Conservation (phyloP, 2,329 filamentous ascomycete species). For the Paecilomyces variotii region DNA sequence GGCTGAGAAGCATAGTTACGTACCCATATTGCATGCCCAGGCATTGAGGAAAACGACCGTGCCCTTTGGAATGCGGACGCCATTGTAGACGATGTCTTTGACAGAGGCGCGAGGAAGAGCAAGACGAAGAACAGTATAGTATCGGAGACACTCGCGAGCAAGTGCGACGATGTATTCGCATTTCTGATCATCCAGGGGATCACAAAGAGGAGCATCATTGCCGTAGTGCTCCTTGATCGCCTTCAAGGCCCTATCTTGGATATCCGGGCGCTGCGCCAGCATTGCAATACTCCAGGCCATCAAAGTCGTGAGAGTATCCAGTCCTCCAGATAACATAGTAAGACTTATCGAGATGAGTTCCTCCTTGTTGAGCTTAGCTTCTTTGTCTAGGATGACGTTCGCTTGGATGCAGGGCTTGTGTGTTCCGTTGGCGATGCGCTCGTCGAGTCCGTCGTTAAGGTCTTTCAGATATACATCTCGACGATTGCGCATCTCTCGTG, state of each 20-base stretch:
- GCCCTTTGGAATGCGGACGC: constrained; percentile 51
- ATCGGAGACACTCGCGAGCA: constrained; percentile 54
- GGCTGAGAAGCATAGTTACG: constrained; percentile 11
- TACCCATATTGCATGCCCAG: constrained; percentile 63
- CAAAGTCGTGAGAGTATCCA: constrained; percentile 59
- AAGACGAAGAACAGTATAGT: constrained; percentile 56
- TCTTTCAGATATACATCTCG: constrained; percentile 53
- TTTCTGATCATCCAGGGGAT: constrained; percentile 54
- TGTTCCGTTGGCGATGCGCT: constrained; percentile 52
- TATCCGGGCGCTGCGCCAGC: constrained; percentile 51
- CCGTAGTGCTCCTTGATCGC: constrained; percentile 51
- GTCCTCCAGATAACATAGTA: constrained; percentile 60
- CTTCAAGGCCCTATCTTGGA: constrained; percentile 52
- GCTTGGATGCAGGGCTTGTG: constrained; percentile 60
- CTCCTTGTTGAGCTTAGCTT: constrained; percentile 53
- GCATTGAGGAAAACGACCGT: constrained; percentile 60
- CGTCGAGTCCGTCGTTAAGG: constrained; percentile 52
- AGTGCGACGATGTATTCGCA: constrained; percentile 57
- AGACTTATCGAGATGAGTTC: constrained; percentile 59
- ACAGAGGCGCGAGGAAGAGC: constrained; percentile 55
- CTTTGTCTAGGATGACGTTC: constrained; percentile 57
- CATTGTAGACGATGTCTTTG: constrained; percentile 52
- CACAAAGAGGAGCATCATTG: constrained; percentile 49
- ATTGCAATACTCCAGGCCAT: constrained; percentile 59
- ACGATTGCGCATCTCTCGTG: constrained; percentile 52